Percentiles rank a stretch among this genome's conserved stretches.
phyloP scores from a whole-genome alignment of 208 protist species.

The Trypanosoma platydactyli region DNA sequence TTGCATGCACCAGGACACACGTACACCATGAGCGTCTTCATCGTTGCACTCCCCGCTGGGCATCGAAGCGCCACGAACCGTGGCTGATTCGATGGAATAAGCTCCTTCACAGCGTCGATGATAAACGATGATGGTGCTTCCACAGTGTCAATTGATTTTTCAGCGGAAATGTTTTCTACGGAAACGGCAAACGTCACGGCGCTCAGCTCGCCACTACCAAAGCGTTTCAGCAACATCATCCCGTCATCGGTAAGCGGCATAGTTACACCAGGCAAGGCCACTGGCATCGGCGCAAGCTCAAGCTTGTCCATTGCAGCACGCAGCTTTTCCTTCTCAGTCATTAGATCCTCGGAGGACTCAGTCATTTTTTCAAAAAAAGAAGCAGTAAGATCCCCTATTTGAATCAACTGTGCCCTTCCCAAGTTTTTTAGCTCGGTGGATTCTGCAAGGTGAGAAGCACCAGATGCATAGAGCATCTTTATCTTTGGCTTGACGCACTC shows the following conservation, averaged over 20 bases:
- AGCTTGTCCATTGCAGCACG: slow-evolving; percentile 53
- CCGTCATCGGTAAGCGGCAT: slow-evolving; percentile 44
- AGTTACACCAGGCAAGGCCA: slow-evolving; percentile 54
- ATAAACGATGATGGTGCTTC: neutral
- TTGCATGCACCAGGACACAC: slow-evolving; percentile 66
- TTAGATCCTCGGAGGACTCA: slow-evolving; percentile 44
- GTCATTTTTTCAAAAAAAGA: slow-evolving; percentile 48
- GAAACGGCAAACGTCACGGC: slow-evolving; percentile 53
- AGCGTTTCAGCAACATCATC: slow-evolving; percentile 32
- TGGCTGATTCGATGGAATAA: slow-evolving; percentile 36
- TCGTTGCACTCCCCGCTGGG: slow-evolving; percentile 18
- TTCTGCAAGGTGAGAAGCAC: slow-evolving; percentile 37
- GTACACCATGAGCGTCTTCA: slow-evolving; percentile 61
- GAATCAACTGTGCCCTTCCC: slow-evolving; percentile 27
- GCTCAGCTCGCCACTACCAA: slow-evolving; percentile 34
- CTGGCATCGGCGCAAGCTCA: slow-evolving; percentile 61
- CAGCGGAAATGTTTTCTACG: slow-evolving; percentile 26
- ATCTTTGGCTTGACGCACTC: slow-evolving; percentile 51
- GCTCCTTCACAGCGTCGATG: slow-evolving; percentile 17
- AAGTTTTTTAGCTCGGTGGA: slow-evolving; percentile 10
- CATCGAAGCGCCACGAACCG: slow-evolving; percentile 34
- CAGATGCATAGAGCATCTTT: slow-evolving; percentile 67
- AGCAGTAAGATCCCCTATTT: slow-evolving; percentile 38
- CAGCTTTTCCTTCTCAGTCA: slow-evolving; percentile 71
- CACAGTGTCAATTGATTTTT: slow-evolving; percentile 17